Conservation (phyloP, 306 rosid genomes). For the Quercus rubra region DNA sequence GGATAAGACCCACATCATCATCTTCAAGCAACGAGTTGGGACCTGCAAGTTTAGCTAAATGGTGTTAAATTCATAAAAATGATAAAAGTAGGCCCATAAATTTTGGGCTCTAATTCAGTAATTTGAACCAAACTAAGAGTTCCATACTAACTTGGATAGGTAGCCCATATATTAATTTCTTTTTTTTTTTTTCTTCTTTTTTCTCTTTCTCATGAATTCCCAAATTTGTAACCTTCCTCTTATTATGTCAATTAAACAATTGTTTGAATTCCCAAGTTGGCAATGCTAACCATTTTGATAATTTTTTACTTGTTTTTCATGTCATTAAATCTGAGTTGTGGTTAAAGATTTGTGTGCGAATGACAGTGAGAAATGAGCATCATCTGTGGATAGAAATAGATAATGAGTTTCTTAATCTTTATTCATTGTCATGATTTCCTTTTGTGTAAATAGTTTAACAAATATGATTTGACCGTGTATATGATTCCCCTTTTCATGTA, state of each 20-base stretch:
- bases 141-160: not conserved
- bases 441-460: not conserved
- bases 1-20: constrained; percentile 43
- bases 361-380: too few relatives aligned
- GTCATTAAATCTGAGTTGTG: not conserved
- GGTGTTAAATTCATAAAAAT: not conserved
- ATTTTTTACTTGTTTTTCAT: not conserved
- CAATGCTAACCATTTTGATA: not conserved
- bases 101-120: not conserved
- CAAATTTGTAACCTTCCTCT: not conserved
- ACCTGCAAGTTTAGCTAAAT: not conserved
- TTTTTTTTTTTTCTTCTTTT: not conserved
- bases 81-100: not conserved
- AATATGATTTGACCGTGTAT: not conserved
- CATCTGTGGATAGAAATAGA: too few relatives aligned
- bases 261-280: not conserved
- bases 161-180: not conserved
- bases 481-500: too few relatives aligned
- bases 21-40: not conserved
- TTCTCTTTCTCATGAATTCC: not conserved
- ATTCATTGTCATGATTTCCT: not conserved
- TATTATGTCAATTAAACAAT: not conserved
- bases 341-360: not conserved
- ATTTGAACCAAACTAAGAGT: not conserved
- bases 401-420: not conserved